Base-by-base conservation (phyloP, 2,329 filamentous ascomycete genomes). In the Trichoderma simmonsii region DNA sequence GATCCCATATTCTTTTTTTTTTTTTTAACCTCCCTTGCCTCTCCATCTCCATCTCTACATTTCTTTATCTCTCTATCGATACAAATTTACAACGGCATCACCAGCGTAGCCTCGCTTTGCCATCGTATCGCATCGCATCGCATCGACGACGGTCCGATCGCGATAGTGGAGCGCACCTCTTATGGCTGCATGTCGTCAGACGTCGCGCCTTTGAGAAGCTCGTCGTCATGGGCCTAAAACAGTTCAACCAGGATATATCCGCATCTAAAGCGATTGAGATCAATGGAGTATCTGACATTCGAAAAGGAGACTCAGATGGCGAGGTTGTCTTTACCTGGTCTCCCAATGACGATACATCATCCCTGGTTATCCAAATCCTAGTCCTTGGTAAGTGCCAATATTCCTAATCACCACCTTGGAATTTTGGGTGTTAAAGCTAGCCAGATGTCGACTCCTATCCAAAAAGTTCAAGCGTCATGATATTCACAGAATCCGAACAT, bases 251-350 rank as follows among this genome's bases (percentile, higher is more conserved):
- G 65, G 91, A 95, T 78, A 73, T 86, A 36, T 76, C 77, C 32
- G 74, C 82, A 85, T 77, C 82, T 79, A 73, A 72, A 7, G 56
- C 67, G 32, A 80, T 82, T 57, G 84, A 81, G 8, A 82, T 89
- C 61, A 74, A 82, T 1, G 81, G 85, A 63, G 83, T 96, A 62
- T 81, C 81, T 62, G 78, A 84, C 39, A 82, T 97, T 28, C 81
- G 82, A 39, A 82, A 84, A 43, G 92, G 92, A 18, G 89, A 90
- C 6, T 91, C 92, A 36, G 92, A 95, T 79, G 93, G 92, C 65
- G 89, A 92, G 71, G 85, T 97, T 71, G 86, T 86, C 15, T 92
- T 95, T 78, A 84, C 81, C 5, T 92, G 83, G 73, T 73, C 70
- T 11, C 78, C 82, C 68, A 60, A 77, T 3, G 57, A 64, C 8